Percentiles rank a stretch among this genome's conserved stretches.
phyloP scores from a whole-genome alignment of 2,329 filamentous ascomycete genomes.

The Teratosphaeria pseudoeucalypti region DNA sequence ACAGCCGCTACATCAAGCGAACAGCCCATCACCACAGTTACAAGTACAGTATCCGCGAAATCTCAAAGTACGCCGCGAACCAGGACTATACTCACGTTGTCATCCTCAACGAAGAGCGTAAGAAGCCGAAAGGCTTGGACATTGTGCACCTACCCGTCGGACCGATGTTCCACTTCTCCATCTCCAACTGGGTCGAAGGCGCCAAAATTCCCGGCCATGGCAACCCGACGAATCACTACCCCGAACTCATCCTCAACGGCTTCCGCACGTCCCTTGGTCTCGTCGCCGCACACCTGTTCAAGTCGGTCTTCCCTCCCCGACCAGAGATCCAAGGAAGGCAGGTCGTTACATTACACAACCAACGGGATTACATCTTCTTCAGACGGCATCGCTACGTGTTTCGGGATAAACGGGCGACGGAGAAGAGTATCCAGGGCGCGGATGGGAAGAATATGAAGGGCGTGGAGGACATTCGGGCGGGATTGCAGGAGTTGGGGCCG shows the following conservation, averaged over 20 bases:
- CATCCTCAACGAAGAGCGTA: constrained; percentile 80
- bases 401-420: constrained; percentile 72
- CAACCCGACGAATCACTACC: constrained; percentile 80
- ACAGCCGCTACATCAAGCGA: constrained; percentile 69
- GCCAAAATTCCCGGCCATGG: constrained; percentile 82
- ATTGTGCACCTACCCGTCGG: constrained; percentile 75
- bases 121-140: constrained; percentile 71
- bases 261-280: constrained; percentile 90
- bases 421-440: constrained; percentile 72
- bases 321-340: constrained; percentile 81
- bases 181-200: constrained; percentile 83
- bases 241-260: constrained; percentile 83
- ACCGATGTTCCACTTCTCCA: constrained; percentile 85
- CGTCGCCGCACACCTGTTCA: constrained; percentile 75
- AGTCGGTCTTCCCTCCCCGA: constrained; percentile 64
- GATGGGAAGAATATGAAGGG: constrained; percentile 79
- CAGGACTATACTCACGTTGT: constrained; percentile 75
- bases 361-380: constrained; percentile 93
- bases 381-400: constrained; percentile 86
- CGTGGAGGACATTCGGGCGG: constrained; percentile 74
- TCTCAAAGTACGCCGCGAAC: constrained; percentile 72
- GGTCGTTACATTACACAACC: constrained; percentile 86
- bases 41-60: constrained; percentile 88
- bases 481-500: constrained; percentile 82
- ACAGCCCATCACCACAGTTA: constrained; percentile 73